Percentiles rank a stretch among this genome's conserved stretches.
Evolutionary conservation across 805 yeast genomes (phyloP).

Genomic region (Metschnikowia henanensis): DNA sequence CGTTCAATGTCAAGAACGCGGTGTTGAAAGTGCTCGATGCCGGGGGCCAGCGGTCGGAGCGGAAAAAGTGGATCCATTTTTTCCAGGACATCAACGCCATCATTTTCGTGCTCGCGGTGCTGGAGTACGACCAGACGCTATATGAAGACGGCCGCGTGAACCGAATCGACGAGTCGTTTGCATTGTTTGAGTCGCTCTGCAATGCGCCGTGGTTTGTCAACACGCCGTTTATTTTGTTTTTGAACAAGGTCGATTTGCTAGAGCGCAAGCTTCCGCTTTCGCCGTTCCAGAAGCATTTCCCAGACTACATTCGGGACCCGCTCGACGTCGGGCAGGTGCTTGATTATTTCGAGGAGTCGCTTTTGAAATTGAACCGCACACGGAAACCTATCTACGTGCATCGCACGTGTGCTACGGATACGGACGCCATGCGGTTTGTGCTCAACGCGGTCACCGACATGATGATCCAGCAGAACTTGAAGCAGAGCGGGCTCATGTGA

Average conservation of each 20-base stretch:
- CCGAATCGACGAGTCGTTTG: constrained; percentile 87
- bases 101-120: constrained; percentile 82
- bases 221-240: constrained; percentile 85
- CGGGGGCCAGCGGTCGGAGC: constrained; percentile 92
- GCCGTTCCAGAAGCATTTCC: constrained; percentile 72
- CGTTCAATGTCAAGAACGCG: constrained; percentile 62
- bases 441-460: constrained; percentile 90
- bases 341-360: constrained; percentile 67
- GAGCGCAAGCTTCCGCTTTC: constrained; percentile 64
- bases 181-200: constrained; percentile 78
- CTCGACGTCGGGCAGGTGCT: constrained; percentile 66
- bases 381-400: constrained; percentile 85
- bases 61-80: constrained; percentile 94
- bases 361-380: constrained; percentile 61
- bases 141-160: constrained; percentile 89
- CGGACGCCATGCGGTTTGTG: constrained; percentile 85
- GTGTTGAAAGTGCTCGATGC: constrained; percentile 86
- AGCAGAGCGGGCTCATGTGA: constrained; percentile 71
- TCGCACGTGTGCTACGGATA: constrained; percentile 94
- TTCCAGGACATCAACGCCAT: constrained; percentile 89
- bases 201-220: constrained; percentile 82
- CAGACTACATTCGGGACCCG: constrained; percentile 68
- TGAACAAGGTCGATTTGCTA: constrained; percentile 86
- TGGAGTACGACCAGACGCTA: constrained; percentile 89
- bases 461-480: constrained; percentile 79